Evolutionary conservation across 768 basidiomycete species (phyloP), one percentile per base, ranked within the genome.

Genomic region (Sarcomyxa edulis): DNA sequence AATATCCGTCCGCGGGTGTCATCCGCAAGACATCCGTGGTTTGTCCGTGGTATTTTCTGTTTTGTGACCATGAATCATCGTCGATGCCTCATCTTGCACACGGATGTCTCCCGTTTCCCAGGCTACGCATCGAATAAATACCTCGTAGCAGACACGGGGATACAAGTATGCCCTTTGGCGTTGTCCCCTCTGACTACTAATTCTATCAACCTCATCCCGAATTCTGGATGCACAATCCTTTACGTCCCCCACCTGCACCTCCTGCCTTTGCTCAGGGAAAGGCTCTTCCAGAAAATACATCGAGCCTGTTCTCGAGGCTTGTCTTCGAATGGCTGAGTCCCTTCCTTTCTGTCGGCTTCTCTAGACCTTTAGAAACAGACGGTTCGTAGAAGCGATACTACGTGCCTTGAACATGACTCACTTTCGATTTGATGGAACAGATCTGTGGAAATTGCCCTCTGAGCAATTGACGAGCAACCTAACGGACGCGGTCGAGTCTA

Each of bases 271-370:
- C 39, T 7, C 25, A 30, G 12, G 52, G 45, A n/a, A 49, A 49
- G 22, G 39, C 37, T 8, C 14, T 53, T 3, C 54, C 54, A 3
- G 37, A 47, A n/a, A 32, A 39, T 2, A 58, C 65, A 16, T 58
- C 64, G 67, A 76, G 74, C 39, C 61, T 51, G 50, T 47, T 72
- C 15, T 77, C 74, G 6, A 61, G 60, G 23, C 52, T 78, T 1
- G 44, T 72, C 22, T 70, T 75, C 22, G 57, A 65, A n/a, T 79
- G 78, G 77, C 50, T 80, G 6, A 59, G 58, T 19, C 64, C 76
- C 1, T 68, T 81, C 43, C 59, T 79, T 4, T 55, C 60, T 19
- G 75, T 79, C 9, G 77, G 77, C 2, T 81, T 72, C 48, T 69
- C 74, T 9, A 61, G 77, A 35, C 77, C 77, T 0, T 46, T 78